Evolutionary conservation across 148 eudicot genomes (phyloP).

Genomic region (Rheum nobile): DNA sequence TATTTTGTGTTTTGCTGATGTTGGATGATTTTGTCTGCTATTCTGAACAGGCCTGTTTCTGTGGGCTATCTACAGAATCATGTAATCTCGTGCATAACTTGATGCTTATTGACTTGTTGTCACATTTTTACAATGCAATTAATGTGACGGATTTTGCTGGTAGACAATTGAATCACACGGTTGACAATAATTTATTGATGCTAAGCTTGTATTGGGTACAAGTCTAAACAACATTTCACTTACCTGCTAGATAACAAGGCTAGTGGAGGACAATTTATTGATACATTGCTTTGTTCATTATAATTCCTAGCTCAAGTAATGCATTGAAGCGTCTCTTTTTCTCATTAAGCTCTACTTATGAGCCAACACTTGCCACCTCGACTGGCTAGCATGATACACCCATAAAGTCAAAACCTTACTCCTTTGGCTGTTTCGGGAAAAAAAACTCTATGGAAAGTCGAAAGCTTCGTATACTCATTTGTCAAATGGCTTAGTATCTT

Average conservation of each 20-base stretch:
- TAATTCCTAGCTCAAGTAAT: not conserved
- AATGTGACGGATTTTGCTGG: not conserved
- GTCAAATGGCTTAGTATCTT: not conserved
- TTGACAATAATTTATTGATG: not conserved
- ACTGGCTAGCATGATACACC: not conserved
- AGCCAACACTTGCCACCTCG: not conserved
- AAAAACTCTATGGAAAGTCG: not conserved
- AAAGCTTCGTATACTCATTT: not conserved
- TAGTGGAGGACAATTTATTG: not conserved
- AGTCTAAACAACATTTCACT: not conserved
- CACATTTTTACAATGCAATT: not conserved
- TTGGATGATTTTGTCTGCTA: not conserved
- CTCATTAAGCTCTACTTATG: not conserved
- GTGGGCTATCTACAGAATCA: not conserved
- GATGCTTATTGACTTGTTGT: not conserved
- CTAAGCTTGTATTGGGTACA: not conserved
- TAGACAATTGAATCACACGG: not conserved
- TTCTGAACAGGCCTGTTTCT: not conserved
- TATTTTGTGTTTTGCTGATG: not conserved
- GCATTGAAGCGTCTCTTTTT: not conserved
- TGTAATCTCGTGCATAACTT: not conserved
- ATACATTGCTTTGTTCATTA: not conserved
- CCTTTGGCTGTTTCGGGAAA: not conserved
- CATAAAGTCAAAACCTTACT: not conserved
- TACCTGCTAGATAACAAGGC: not conserved